phyloP scores from a whole-genome alignment of 2,329 filamentous ascomycete genomes.

The Orbilia oligospora region DNA sequence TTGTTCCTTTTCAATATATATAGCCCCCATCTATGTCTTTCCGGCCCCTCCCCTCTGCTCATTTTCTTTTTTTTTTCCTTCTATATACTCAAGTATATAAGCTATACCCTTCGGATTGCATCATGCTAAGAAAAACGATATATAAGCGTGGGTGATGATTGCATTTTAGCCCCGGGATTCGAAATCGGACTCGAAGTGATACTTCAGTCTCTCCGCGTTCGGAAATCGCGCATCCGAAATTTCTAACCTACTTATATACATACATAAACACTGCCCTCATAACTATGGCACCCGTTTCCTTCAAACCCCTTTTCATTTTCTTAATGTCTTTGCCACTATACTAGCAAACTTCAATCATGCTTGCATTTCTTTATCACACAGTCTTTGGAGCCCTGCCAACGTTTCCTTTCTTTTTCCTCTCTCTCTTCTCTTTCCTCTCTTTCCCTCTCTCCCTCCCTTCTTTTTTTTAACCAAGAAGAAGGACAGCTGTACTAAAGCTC shows the following conservation, averaged over 20 bases:
- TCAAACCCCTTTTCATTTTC: not conserved
- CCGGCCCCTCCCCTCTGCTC: too few relatives aligned
- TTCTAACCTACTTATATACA: not conserved
- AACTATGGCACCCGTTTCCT: not conserved
- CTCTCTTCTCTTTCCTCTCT: too few relatives aligned
- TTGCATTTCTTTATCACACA: too few relatives aligned
- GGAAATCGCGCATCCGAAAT: not conserved
- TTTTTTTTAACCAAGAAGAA: not conserved
- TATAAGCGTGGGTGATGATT: not conserved
- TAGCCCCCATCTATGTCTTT: not conserved
- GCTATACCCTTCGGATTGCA: not conserved
- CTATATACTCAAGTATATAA: not conserved
- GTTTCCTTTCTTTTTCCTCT: not conserved
- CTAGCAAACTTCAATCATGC: too few relatives aligned
- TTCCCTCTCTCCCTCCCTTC: not conserved
- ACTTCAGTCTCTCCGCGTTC: not conserved
- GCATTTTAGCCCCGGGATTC: not conserved
- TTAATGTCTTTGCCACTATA: too few relatives aligned
- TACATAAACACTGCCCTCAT: not conserved
- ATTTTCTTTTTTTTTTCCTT: not conserved
- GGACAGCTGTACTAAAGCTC: not conserved
- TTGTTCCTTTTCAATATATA: conserved; percentile 17
- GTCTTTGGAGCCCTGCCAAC: not conserved
- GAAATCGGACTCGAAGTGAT: not conserved
- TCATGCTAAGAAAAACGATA: not conserved